Base-by-base conservation (phyloP, 495 filamentous ascomycete genomes). In the Aspergillus baeticus region DNA sequence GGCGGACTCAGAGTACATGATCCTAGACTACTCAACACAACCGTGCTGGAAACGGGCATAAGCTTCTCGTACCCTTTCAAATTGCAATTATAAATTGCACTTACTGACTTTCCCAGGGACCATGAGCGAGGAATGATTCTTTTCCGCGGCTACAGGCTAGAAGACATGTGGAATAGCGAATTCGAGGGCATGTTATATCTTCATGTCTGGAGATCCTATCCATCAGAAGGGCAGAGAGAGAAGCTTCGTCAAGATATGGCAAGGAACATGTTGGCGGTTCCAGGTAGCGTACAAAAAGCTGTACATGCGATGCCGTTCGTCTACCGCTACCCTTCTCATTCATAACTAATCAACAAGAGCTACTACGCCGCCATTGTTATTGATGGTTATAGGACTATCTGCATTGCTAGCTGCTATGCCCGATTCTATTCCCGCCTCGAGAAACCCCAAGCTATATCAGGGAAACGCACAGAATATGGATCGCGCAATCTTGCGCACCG, bases 1-100 rank as follows among this genome's bases (percentile, higher is more conserved):
- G 51, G 59, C 22, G 80, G 79, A 4, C 66, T 84, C 3, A 68
- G 77, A 2, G 61, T 84, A 2, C 74, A 77, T 42, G 82, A 84
- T 61, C 78, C 79, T 1, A 82, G 77, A 1, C 73, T 80, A 56
- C 70, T 77, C 31, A 84, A 84, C 62, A 84, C 82, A 5, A 76
- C 79, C 0, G 76, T 78, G 10, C 70, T 74, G 14, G 66, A 78
- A 51, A 74, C 76, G 5, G 66, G 64, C 6, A 82, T 84, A 48
- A 83, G 75, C 18, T 80, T 78, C 56, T 81, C 79, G 73, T 82
- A 77, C 43, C 71, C 59, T 15, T 44, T 1, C 22, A 15, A 10
- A 8, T 34, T 6, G 5, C 60, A 8, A 54, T 20, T 1, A 37
- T 7, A 38, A 23, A 33, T 18, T 6, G 47, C 20, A 8, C 5